phyloP scores from a whole-genome alignment of 352 stramenopile genomes.

The Thalassiosira mediterranea region DNA sequence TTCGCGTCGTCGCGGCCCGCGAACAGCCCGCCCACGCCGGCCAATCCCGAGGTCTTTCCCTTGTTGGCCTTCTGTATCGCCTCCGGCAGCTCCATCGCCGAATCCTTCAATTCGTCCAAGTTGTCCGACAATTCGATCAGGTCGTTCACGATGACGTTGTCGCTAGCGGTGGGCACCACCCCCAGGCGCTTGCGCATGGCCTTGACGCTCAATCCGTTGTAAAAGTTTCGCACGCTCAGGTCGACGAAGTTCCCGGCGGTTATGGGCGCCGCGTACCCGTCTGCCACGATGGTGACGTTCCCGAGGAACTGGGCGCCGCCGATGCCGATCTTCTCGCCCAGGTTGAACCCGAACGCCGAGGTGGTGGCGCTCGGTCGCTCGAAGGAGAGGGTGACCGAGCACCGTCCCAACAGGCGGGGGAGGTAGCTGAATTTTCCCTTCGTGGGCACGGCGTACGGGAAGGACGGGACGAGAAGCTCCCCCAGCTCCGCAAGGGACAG shows the following conservation, averaged over 20 bases:
- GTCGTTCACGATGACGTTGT: slow-evolving; percentile 59
- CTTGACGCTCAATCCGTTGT: slow-evolving; percentile 77
- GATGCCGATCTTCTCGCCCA: slow-evolving; percentile 54
- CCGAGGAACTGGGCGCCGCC: slow-evolving; percentile 50
- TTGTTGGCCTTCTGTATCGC: slow-evolving; percentile 20
- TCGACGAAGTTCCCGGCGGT: slow-evolving; percentile 81
- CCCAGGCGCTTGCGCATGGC: slow-evolving; percentile 62
- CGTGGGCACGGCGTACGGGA: slow-evolving; percentile 68
- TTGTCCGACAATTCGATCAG: slow-evolving; percentile 51
- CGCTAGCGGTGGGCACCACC: slow-evolving; percentile 40
- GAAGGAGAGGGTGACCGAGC: slow-evolving; percentile 74
- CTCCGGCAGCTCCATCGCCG: slow-evolving; percentile 31
- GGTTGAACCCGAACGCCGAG: slow-evolving; percentile 44
- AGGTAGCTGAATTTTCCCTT: slow-evolving; percentile 75
- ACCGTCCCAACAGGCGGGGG: slow-evolving; percentile 67
- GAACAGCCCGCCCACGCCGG: background rate
- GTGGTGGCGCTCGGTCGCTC: slow-evolving; percentile 45
- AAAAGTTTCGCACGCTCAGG: slow-evolving; percentile 76
- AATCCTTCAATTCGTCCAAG: slow-evolving; percentile 50
- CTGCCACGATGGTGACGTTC: slow-evolving; percentile 60
- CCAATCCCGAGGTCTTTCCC: background rate
- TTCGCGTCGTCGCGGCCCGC: background rate
- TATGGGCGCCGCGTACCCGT: slow-evolving; percentile 78
- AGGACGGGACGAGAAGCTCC: slow-evolving; percentile 68
- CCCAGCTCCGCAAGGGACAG: slow-evolving; percentile 65